phyloP scores from a whole-genome alignment of 169 alveolate genomes.

The Cryptosporidium tyzzeri region DNA sequence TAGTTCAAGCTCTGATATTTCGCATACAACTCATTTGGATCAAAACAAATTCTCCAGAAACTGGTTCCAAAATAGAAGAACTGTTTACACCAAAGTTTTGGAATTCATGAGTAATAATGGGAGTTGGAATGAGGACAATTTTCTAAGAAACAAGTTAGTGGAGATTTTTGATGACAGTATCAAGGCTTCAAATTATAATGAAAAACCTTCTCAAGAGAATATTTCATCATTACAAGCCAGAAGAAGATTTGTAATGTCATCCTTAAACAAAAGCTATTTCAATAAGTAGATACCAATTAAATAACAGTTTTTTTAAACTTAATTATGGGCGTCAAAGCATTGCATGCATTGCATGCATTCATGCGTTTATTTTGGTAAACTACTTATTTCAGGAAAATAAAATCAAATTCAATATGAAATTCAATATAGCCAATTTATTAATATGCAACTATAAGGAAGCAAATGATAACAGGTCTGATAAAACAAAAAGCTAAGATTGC shows the following conservation, averaged over 20 bases:
- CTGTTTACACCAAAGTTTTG: neutral
- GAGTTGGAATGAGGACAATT: conserved; percentile 23
- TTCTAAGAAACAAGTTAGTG: neutral
- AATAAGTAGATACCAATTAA: neutral
- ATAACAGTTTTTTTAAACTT: neutral
- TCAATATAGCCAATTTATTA: neutral
- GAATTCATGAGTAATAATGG: conserved; percentile 22
- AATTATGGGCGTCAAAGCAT: neutral
- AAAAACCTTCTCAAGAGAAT: neutral
- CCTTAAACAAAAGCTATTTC: conserved; percentile 46
- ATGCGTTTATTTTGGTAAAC: neutral
- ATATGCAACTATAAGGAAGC: neutral
- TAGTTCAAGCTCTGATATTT: neutral
- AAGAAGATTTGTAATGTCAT: conserved; percentile 39
- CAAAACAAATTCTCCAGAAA: conserved; percentile 18
- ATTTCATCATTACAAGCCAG: conserved; percentile 13
- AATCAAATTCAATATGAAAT: neutral
- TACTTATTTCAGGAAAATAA: neutral
- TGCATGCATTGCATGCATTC: neutral
- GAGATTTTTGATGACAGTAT: conserved; percentile 33
- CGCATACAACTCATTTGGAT: neutral
- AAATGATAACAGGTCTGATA: neutral
- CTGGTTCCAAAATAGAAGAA: conserved; percentile 60
- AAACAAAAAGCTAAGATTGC: neutral
- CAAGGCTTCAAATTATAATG: neutral